Conservation (phyloP, 352 stramenopile species). For the Phytophthora cajani region DNA sequence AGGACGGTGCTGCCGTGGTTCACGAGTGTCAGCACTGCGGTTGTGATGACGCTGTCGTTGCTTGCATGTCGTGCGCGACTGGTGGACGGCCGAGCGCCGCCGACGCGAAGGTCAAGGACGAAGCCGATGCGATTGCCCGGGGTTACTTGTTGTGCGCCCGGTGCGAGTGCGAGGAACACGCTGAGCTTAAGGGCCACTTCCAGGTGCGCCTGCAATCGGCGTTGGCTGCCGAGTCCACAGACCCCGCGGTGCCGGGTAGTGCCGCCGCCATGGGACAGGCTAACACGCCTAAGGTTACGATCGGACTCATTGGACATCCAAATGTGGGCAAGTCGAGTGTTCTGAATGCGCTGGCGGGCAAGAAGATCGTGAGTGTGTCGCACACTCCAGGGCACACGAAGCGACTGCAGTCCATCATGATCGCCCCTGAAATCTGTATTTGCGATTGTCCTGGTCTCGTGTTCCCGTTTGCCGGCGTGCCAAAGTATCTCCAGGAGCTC, state of each 20-base stretch:
- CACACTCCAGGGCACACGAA: constrained; percentile 89
- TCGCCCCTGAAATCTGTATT: constrained; percentile 84
- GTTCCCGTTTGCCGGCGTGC: constrained; percentile 81
- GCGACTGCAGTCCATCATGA: constrained; percentile 86
- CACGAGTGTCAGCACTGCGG: constrained; percentile 79
- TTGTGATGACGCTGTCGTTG: constrained; percentile 60
- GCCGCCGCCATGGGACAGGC: constrained; percentile 41
- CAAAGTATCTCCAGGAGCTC: constrained; percentile 87
- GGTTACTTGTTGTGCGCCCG: constrained; percentile 75
- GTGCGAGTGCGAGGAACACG: constrained; percentile 77
- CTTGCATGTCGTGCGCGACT: constrained; percentile 69
- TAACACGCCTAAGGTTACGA: constrained; percentile 67
- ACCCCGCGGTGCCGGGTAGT: constrained; percentile 33
- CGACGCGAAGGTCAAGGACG: constrained; percentile 47
- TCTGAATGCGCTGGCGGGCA: constrained; percentile 83
- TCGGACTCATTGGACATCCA: constrained; percentile 89
- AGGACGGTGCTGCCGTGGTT: constrained; percentile 12
- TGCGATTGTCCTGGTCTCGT: constrained; percentile 89
- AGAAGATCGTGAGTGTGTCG: constrained; percentile 89
- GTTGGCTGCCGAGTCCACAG: constrained; percentile 29
- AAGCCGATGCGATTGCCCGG: constrained; percentile 59
- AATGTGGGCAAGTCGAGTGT: constrained; percentile 92
- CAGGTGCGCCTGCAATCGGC: constrained; percentile 53
- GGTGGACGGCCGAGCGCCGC: constrained; percentile 31
- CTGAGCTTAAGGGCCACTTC: constrained; percentile 66